Evolutionary conservation across 2,329 filamentous ascomycete species (phyloP).

Genomic region (Bipolaris gigantea): DNA sequence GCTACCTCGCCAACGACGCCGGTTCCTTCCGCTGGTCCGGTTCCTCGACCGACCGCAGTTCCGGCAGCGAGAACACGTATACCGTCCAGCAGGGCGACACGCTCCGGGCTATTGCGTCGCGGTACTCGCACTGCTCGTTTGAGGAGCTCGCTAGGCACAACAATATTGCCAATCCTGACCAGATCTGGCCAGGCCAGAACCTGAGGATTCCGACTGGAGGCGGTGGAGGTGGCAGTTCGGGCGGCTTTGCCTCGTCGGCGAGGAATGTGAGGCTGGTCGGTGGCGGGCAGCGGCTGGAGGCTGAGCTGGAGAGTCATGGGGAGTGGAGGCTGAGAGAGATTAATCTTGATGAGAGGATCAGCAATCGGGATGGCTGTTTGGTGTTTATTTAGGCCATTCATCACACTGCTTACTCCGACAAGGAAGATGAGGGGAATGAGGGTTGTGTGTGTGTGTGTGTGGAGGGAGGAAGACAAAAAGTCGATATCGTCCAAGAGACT

Average conservation of each 20-base stretch:
- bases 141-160: constrained; percentile 32
- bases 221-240: constrained; percentile 14
- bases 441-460: too few relatives aligned
- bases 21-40: constrained; percentile 33
- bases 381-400: constrained; percentile 40
- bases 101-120: constrained; percentile 28
- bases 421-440: background rate
- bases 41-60: constrained; percentile 14
- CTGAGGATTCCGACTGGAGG: constrained; percentile 26
- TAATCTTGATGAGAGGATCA: constrained; percentile 31
- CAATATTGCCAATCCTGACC: constrained; percentile 30
- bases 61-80: constrained; percentile 13
- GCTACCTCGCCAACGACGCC: constrained; percentile 26
- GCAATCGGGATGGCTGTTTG: constrained; percentile 27
- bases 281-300: constrained; percentile 29
- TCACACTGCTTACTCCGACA: too few relatives aligned
- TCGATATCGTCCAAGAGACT: too few relatives aligned
- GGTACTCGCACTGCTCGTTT: constrained; percentile 30
- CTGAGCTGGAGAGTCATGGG: constrained; percentile 21
- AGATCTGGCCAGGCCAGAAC: constrained; percentile 35
- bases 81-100: constrained; percentile 34
- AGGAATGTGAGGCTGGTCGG: constrained; percentile 25
- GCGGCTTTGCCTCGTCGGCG: constrained; percentile 24
- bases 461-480: background rate
- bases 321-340: constrained; percentile 25